These are phyloP conservation scores for Allium sativum DNA, from an alignment of 106 monocot genomes.

Conservation along the genomic window DNA sequence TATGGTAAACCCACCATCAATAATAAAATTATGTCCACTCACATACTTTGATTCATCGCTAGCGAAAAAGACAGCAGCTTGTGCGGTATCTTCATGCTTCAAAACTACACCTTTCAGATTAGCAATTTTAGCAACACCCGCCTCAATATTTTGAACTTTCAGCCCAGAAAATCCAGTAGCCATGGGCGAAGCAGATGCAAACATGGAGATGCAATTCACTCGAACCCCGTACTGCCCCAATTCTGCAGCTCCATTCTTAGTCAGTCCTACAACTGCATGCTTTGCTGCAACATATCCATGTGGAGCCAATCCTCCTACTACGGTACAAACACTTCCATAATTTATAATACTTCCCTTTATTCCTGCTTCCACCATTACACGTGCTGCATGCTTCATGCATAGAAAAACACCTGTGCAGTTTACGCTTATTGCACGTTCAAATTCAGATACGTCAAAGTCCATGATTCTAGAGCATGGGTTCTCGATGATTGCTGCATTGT, in stretches of 20 bases:
- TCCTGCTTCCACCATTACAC: constrained; percentile 26
- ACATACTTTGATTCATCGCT: constrained; percentile 30
- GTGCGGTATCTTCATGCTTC: constrained; percentile 15
- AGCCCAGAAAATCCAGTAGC: constrained; percentile 7
- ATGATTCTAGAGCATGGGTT: constrained; percentile 2
- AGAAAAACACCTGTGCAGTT: constrained; percentile 27
- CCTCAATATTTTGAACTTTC: constrained; percentile 4
- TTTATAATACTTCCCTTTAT: constrained; percentile 33
- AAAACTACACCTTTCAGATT: constrained; percentile 22
- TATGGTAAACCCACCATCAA: constrained; percentile 27
- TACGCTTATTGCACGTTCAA: constrained; percentile 30
- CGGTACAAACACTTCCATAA: constrained; percentile 17
- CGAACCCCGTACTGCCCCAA: constrained; percentile 24
- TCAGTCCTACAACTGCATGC: constrained; percentile 25
- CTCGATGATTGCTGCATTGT: constrained; percentile 15
- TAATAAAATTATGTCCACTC: constrained; percentile 32
- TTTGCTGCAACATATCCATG: constrained; percentile 33
- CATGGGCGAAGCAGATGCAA: constrained; percentile 20
- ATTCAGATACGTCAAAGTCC: constrained; percentile 25
- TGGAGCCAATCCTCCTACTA: constrained; percentile 26
- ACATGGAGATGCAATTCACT: constrained; percentile 40
- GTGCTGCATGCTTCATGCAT: constrained; percentile 38
- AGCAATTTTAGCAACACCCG: not conserved
- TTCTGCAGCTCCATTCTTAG: constrained; percentile 23
- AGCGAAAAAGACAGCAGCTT: constrained; percentile 22